Base-by-base conservation (phyloP, 2,329 filamentous ascomycete species). In the Neocatenulostroma microsporum region DNA sequence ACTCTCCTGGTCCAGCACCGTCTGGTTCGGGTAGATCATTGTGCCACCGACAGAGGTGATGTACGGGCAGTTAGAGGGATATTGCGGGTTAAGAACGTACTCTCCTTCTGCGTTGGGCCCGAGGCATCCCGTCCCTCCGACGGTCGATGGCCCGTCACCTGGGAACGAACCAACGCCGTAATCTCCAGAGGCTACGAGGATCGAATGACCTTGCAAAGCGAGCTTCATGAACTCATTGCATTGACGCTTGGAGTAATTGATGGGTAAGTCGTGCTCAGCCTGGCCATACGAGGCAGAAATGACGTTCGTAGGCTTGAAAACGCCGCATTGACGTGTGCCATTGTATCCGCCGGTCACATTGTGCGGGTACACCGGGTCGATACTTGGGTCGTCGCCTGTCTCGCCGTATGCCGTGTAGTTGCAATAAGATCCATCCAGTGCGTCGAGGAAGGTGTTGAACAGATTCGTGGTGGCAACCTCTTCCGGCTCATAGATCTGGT, bases 221-320 rank as follows among this genome's bases (percentile, higher is more conserved):
- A 70, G 60, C 42, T 70, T 68, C 37, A 64, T 61, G 47, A 30
- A 32, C 19, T 42, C 58, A 21, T 58, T 56, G 41, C 58, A 62
- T 40, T 62, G 58, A 1, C 58, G 50, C 42, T 67, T 60, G 39
- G 70, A 66, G 55, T 77, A 77, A 42, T 56, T 58, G 4, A 62
- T 51, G 0, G 74, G 73, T 15, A 75, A 60, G 14, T 68, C 66
- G 2, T 56, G 55, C 54, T 77, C 73, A 20, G 65, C 62, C 28
- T 69, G 70, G 36, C 72, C 72, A 51, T 78, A 80, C 3, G 71
- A 76, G 50, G 78, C 71, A 27, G 68, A 72, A 45, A 79, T 66
- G 5, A 76, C 72, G 41, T 74, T 72, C 6, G 73, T 72, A 2
- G 71, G 68, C 45, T 66, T 61, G 57, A 67, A 74, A n/a, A 63